phyloP scores from a whole-genome alignment of 495 filamentous ascomycete species.

The Talaromyces wortmannii region DNA sequence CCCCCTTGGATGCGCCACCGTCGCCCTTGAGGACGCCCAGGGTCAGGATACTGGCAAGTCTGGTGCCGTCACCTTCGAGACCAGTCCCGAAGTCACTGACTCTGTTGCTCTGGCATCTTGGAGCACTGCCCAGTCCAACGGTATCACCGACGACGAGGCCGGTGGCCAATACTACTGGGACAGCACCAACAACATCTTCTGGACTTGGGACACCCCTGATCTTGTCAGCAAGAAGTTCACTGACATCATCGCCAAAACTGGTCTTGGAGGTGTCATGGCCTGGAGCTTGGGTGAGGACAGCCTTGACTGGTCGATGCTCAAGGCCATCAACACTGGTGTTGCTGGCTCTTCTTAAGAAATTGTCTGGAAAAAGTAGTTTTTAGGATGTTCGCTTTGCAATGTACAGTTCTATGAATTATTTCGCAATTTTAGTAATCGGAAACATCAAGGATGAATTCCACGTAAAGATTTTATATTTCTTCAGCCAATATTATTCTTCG shows the following conservation, averaged over 20 bases:
- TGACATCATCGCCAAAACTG: slow-evolving; percentile 48
- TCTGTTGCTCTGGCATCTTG: slow-evolving; percentile 28
- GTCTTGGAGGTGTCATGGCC: slow-evolving; percentile 63
- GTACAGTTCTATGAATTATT: background rate
- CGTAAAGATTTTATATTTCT: no score
- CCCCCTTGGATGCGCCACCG: slow-evolving; percentile 57
- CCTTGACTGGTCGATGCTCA: slow-evolving; percentile 45
- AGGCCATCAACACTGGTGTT: slow-evolving; percentile 46
- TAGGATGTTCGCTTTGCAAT: background rate
- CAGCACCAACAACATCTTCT: slow-evolving; percentile 51
- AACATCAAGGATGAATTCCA: no score
- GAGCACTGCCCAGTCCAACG: slow-evolving; percentile 43
- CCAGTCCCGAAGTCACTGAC: background rate
- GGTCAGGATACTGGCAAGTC: slow-evolving; percentile 59
- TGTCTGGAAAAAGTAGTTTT: no score
- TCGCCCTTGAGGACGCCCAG: slow-evolving; percentile 54
- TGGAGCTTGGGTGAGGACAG: slow-evolving; percentile 73
- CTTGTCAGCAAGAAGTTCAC: slow-evolving; percentile 58
- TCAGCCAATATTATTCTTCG: no score
- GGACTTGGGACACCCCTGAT: slow-evolving; percentile 67
- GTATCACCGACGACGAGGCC: slow-evolving; percentile 47
- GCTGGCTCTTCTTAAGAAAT: slow-evolving; percentile 1
- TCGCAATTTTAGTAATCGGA: no score
- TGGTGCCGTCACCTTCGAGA: slow-evolving; percentile 48
- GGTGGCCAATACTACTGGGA: slow-evolving; percentile 72